phyloP scores from a whole-genome alignment of 2,329 filamentous ascomycete genomes.

The Neodidymelliopsis sp. region DNA sequence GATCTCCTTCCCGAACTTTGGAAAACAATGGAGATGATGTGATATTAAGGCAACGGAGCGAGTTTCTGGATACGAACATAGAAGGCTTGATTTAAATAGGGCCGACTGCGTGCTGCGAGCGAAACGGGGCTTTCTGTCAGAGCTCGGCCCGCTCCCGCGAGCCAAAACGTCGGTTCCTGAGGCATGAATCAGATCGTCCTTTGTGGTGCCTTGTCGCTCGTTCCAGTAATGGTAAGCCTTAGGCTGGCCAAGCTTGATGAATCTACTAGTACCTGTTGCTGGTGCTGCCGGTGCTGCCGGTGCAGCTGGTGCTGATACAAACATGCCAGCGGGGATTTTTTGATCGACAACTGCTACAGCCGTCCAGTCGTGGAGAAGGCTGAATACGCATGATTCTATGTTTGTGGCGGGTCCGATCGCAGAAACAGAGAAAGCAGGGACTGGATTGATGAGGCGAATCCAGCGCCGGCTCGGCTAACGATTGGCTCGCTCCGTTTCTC shows the following conservation, averaged over 20 bases:
- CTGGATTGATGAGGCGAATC: not conserved
- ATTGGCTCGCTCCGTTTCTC: conserved; percentile 6
- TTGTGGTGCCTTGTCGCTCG: not conserved
- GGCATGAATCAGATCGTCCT: conserved; percentile 12
- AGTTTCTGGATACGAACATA: not conserved
- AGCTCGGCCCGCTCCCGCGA: conserved; percentile 21
- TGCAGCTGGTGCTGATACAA: not conserved
- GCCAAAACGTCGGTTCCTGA: conserved; percentile 19
- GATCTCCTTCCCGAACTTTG: not conserved
- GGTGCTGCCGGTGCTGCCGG: not conserved
- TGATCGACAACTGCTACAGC: too few relatives aligned
- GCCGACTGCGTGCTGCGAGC: conserved; percentile 14
- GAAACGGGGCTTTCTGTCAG: conserved; percentile 18
- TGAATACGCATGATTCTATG: not conserved
- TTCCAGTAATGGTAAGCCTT: not conserved
- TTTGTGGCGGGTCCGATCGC: not conserved
- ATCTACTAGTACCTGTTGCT: too few relatives aligned
- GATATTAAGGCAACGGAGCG: not conserved
- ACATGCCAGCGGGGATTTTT: too few relatives aligned
- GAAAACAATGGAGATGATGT: not conserved
- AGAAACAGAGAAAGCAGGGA: conserved; percentile 1
- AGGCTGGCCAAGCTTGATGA: not conserved
- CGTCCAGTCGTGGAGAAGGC: too few relatives aligned
- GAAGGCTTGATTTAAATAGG: conserved; percentile 6
- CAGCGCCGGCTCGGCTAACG: not conserved